A percentile compares a stretch with the other conserved stretches of the same genome.
These are phyloP conservation scores for Scutellaria baicalensis DNA, from an alignment of 257 asterid species.

Conservation along the genomic window DNA sequence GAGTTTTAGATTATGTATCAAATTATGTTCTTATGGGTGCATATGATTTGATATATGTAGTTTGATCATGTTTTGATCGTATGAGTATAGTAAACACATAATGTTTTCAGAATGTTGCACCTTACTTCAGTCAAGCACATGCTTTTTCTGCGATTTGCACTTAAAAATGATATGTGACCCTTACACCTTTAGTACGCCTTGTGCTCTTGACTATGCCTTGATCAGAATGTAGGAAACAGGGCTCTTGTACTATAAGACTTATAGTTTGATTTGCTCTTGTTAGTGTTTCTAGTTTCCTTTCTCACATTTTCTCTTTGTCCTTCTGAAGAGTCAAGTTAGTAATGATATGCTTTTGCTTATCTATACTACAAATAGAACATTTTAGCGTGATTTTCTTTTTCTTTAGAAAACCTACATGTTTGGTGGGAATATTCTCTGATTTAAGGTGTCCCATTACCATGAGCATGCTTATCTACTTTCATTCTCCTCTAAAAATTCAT, in stretches of 20 bases:
- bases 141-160: too few species aligned
- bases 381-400: too few species aligned
- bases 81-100: neutral
- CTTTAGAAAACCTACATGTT: too few species aligned
- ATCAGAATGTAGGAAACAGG: neutral
- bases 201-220: neutral
- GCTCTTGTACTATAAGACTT: too few species aligned
- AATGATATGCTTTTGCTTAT: neutral
- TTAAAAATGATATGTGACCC: too few species aligned
- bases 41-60: too few species aligned
- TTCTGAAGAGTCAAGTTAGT: neutral
- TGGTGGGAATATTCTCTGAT: too few species aligned
- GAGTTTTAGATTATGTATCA: neutral
- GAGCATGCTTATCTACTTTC: neutral
- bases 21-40: neutral
- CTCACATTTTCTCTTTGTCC: neutral
- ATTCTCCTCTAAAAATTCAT: neutral
- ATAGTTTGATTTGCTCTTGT: too few species aligned
- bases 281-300: neutral
- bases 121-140: neutral
- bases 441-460: neutral
- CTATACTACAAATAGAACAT: neutral
- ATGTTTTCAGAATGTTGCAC: neutral
- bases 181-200: neutral
- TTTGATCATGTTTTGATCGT: neutral